Conservation (phyloP, 2,329 filamentous ascomycete species). For the Diaporthe capsici region DNA sequence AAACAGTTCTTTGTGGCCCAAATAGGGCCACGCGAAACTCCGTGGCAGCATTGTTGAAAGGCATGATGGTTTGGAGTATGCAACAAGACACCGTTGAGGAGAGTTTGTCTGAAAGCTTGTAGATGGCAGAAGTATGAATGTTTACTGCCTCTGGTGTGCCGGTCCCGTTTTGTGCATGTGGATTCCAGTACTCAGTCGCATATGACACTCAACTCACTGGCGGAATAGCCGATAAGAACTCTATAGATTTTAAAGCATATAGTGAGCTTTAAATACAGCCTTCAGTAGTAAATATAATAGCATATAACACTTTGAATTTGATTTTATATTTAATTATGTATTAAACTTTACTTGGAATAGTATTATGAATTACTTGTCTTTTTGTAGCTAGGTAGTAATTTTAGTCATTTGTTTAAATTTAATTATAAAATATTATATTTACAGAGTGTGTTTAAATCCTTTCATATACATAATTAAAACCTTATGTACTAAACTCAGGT, state of each 20-base stretch:
- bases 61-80: not conserved
- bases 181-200: not conserved
- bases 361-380: not conserved
- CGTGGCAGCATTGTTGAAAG: conserved; percentile 19
- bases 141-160: not conserved
- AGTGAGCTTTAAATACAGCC: not conserved
- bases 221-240: not conserved
- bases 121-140: not conserved
- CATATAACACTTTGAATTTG: too few relatives aligned
- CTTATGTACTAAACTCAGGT: too few relatives aligned
- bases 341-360: not conserved
- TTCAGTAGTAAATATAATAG: not conserved
- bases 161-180: conserved; percentile 6
- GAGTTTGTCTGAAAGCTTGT: not conserved
- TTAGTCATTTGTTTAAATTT: not conserved
- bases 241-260: not conserved
- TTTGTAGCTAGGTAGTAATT: not conserved
- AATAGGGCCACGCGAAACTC: conserved; percentile 3
- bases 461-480: not conserved
- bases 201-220: not conserved
- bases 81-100: conserved; percentile 14
- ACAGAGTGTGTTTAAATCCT: not conserved
- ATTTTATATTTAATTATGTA: not conserved
- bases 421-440: not conserved
- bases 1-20: conserved; percentile 16